Percentiles rank a stretch among this genome's conserved stretches.
phyloP scores from a whole-genome alignment of 768 basidiomycete genomes.

The Galerina sulciceps region DNA sequence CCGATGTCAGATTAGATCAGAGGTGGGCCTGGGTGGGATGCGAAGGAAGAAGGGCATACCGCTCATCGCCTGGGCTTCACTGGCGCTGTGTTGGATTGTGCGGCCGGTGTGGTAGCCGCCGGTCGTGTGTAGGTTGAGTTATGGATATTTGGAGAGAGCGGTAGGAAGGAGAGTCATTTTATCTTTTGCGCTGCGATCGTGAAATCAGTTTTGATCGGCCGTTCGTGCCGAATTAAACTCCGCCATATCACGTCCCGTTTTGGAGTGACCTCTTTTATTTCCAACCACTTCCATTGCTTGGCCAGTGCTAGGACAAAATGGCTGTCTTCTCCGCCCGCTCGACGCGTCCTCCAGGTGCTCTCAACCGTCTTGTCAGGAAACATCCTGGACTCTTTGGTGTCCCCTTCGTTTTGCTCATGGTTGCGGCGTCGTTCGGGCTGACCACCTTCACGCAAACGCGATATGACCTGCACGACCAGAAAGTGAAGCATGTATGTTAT shows the following conservation, averaged over 20 bases:
- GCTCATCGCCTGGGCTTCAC: slow-evolving; percentile 26
- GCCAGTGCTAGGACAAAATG: slow-evolving; percentile 6
- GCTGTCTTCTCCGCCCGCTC: slow-evolving; percentile 25
- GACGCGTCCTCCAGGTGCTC: slow-evolving; percentile 53
- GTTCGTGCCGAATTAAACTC: slow-evolving; percentile 20
- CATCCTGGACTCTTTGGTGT: slow-evolving; percentile 82
- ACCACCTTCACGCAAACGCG: slow-evolving; percentile 85
- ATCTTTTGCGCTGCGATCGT: slow-evolving; percentile 11
- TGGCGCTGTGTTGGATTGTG: background rate
- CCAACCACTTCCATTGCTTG: background rate
- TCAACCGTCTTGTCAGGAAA: slow-evolving; percentile 49
- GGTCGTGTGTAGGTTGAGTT: background rate
- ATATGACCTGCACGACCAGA: slow-evolving; percentile 87
- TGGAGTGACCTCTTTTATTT: background rate
- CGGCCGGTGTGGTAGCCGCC: background rate
- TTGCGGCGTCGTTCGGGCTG: slow-evolving; percentile 85
- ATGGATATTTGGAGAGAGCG: slow-evolving; percentile 1
- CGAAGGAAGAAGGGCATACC: slow-evolving; percentile 25
- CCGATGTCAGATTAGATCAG: slow-evolving; percentile 22
- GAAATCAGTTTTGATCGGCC: slow-evolving; percentile 25
- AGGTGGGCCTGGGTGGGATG: slow-evolving; percentile 15
- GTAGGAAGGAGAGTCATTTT: slow-evolving; percentile 21
- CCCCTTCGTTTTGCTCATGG: slow-evolving; percentile 85
- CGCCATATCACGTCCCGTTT: slow-evolving; percentile 1
- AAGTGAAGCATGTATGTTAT: slow-evolving; percentile 65